phyloP scores from a whole-genome alignment of 345 rosid genomes.

The Sonneratia caseolaris region DNA sequence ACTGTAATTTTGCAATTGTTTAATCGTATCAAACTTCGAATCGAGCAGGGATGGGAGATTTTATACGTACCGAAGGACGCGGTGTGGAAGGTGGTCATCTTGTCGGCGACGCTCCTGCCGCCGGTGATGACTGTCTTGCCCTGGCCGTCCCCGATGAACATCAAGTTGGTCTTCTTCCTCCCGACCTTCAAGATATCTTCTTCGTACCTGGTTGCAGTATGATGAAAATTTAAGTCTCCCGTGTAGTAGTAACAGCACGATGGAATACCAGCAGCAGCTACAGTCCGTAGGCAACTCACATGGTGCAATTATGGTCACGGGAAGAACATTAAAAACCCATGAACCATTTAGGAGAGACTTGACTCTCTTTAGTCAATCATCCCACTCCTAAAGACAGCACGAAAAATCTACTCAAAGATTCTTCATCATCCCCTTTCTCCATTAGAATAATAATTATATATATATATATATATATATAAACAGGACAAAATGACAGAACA shows the following conservation, averaged over 20 bases:
- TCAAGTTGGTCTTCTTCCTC: conserved; percentile 73
- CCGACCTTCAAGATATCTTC: conserved; percentile 74
- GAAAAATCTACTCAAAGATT: not conserved
- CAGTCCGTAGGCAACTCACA: not conserved
- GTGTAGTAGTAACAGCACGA: too few species aligned
- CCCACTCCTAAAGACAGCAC: not conserved
- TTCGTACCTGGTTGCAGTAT: conserved; percentile 48
- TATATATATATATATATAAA: too few species aligned
- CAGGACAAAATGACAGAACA: too few species aligned
- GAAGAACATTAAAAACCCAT: not conserved
- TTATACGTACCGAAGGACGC: conserved; percentile 66
- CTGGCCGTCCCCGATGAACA: conserved; percentile 93
- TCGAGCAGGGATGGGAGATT: too few species aligned
- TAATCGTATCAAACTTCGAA: too few species aligned
- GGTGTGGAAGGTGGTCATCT: conserved; percentile 81
- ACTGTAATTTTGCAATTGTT: too few species aligned
- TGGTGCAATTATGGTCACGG: not conserved
- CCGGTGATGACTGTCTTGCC: conserved; percentile 67
- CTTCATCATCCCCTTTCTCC: not conserved
- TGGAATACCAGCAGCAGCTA: too few species aligned
- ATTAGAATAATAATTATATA: not conserved
- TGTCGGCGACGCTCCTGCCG: conserved; percentile 43
- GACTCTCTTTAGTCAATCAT: not conserved
- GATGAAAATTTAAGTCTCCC: too few species aligned
- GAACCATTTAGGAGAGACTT: not conserved